These are phyloP conservation scores for Aspergillus diversus DNA, from an alignment of 495 filamentous ascomycete genomes.

Conservation along the genomic window DNA sequence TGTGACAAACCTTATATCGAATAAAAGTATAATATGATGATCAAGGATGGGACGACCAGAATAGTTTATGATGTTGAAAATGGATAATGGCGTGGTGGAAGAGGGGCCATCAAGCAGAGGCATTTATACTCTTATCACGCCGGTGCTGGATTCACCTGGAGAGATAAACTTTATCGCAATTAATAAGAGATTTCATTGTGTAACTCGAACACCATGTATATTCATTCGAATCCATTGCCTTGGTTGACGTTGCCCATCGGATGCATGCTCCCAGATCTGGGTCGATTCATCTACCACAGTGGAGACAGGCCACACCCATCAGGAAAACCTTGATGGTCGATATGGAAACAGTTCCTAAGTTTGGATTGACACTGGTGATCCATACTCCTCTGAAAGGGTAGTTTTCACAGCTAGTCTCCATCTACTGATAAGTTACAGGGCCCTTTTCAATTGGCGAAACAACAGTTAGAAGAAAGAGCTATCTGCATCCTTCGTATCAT, in stretches of 20 bases:
- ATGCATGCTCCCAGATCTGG: not conserved
- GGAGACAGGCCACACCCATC: not conserved
- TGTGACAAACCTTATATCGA: not conserved
- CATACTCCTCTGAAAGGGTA: slow-evolving; percentile 14
- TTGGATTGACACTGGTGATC: slow-evolving; percentile 33
- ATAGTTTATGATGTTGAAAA: not conserved
- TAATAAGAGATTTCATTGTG: not conserved
- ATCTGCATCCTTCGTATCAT: no score
- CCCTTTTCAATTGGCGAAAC: not conserved
- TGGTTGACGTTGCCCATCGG: not conserved
- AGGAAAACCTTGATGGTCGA: not conserved
- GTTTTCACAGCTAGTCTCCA: not conserved
- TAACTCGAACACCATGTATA: not conserved
- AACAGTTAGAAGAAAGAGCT: no score
- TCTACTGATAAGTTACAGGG: slow-evolving; percentile 15
- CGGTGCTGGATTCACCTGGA: not conserved
- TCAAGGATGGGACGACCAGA: not conserved
- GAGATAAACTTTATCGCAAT: no score
- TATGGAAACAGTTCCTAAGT: slow-evolving; percentile 33
- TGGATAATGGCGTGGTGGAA: not conserved
- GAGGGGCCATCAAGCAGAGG: not conserved
- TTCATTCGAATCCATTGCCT: not conserved
- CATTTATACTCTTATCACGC: not conserved
- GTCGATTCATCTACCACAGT: not conserved
- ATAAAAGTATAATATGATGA: not conserved